Base-by-base conservation (phyloP, 768 basidiomycete genomes). In the Sporobolomyces pararoseus region DNA sequence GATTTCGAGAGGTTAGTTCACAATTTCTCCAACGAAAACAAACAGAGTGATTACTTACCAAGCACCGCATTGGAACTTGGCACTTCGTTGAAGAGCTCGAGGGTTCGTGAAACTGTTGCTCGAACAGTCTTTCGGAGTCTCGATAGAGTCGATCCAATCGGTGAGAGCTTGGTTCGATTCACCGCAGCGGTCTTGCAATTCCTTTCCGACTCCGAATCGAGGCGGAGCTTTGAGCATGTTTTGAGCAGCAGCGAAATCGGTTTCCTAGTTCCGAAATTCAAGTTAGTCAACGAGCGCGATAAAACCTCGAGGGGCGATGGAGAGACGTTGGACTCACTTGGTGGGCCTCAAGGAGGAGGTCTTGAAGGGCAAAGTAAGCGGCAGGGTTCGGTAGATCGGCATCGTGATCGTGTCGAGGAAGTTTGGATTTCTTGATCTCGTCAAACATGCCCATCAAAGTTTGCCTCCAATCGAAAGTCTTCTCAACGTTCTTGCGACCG, bases 141-240 rank as follows among this genome's bases (percentile, higher is more conserved):
- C 67, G 52, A 68, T n/a, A 60, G 61, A 58, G 62, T 68, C 46
- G 67, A 68, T 68, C 67, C 67, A 68, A 23, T 58, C 49, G 10
- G 67, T 63, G 21, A 68, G n/a, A 6, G 61, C 67, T 35, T 57
- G 47, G 49, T 63, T 58, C 47, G 61, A 63, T 50, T 68, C 67
- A 46, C 67, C 67, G 61, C 67, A 68, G 3, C 67, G 67, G 17
- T 68, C 52, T 39, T 68, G 67, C 25, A 68, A 47, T 27, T 51
- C 61, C 39, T 58, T 63, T 54, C 67, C 67, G 54, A 63, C 29
- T 25, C 67, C 67, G 49, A 50, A 42, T 7, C 67, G 67, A 1
- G 54, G 34, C 2, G 61, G 67, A n/a, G 61, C 67, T 31, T 68
- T 63, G 54, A 68, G 53, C 54, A 49, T 47, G 49, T 51, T 68